Evolutionary conservation across 2,329 filamentous ascomycete species (phyloP), one percentile per base, ranked within the genome.

Genomic region (Paracoccidioides brasiliensis): DNA sequence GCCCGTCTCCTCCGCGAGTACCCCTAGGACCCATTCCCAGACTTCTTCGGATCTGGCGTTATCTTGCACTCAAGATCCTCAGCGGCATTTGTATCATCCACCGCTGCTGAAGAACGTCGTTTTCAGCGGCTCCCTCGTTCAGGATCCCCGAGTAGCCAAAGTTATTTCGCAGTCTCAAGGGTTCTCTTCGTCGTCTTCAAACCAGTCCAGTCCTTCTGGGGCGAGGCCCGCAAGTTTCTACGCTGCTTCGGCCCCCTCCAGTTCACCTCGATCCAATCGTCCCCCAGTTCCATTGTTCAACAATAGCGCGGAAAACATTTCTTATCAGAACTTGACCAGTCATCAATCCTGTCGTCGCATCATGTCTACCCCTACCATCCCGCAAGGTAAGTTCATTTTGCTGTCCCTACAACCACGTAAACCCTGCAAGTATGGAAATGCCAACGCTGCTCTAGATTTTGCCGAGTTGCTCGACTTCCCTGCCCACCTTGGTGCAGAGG

Each of bases 121-220:
- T 12, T 45, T 48, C 41, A 35, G 15, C 32, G 52, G 41, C 52
- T 53, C 30, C 12, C 66, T 65, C 61, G 63, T 65, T 48, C 70
- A 66, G 63, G 69, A 73, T 61, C 67, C 69, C 59, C 67, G 66
- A 67, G 66, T 71, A 58, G 64, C 68, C 62, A 70, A 68, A 66
- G 65, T 71, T 63, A 64, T 65, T 59, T 58, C 66, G 49, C 66
- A 69, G 63, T 66, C 67, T 63, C 62, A 70, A 64, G 69, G 70
- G 63, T 70, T 66, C 63, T 63, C 65, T 63, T 64, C 66, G 64
- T 69, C 68, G 58, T 68, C 68, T 66, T 15, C 10, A 30, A 62
- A 65, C 64, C 66, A 65, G 66, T 68, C 62, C 63, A 66, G 61
- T 69, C 64, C 65, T 60, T 62, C 66, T 54, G 65, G 62, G 60